Percentiles rank a stretch among this genome's conserved stretches.
Evolutionary conservation across 805 yeast genomes (phyloP).

Genomic region (Torulaspora delbrueckii): DNA sequence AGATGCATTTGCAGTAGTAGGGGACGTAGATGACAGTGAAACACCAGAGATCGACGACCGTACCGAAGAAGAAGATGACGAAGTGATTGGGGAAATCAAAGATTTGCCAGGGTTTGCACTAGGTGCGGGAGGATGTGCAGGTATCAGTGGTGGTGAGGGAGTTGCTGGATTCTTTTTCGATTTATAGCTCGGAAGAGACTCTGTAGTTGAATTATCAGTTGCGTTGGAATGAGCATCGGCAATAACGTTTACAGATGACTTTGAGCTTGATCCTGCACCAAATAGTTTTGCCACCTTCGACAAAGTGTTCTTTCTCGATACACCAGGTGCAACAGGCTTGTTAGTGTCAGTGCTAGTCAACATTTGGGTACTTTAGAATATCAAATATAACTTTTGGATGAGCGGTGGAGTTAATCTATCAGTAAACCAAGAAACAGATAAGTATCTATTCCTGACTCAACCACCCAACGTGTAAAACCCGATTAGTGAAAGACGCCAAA

Average conservation of each 20-base stretch:
- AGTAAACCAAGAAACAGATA: no score
- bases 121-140: constrained; percentile 1
- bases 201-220: background rate
- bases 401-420: no score
- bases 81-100: constrained; percentile 9
- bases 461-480: no score
- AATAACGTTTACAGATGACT: constrained; percentile 1
- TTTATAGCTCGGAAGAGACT: background rate
- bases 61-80: constrained; percentile 18
- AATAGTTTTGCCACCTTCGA: constrained; percentile 14
- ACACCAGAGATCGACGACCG: constrained; percentile 15
- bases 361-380: background rate
- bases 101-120: constrained; percentile 2
- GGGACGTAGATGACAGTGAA: constrained; percentile 14
- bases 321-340: constrained; percentile 4
- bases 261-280: constrained; percentile 5
- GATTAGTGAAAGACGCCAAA: no score
- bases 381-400: background rate
- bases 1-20: constrained; percentile 11
- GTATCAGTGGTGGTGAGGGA: constrained; percentile 5
- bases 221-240: background rate
- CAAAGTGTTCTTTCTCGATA: constrained; percentile 13
- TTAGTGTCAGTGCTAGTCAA: background rate
- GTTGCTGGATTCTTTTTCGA: background rate
- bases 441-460: no score